phyloP scores from a whole-genome alignment of 2,329 filamentous ascomycete species.

The Purpureocillium takamizusanense region DNA sequence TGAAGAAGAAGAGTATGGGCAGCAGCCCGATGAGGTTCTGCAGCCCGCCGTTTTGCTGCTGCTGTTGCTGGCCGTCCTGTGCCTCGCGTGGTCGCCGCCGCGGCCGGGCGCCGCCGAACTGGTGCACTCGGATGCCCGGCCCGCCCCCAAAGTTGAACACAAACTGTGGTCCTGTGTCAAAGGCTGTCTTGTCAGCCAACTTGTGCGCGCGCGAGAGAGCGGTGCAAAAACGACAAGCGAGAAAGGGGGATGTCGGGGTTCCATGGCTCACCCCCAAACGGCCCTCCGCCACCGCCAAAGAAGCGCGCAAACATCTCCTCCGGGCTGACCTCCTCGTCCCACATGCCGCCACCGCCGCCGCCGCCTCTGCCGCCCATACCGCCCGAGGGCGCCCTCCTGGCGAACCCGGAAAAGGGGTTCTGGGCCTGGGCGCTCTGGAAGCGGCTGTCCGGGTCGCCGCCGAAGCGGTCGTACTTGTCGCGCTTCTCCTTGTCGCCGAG shows the following conservation, averaged over 20 bases:
- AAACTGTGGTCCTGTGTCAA: constrained; percentile 77
- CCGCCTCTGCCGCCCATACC: constrained; percentile 38
- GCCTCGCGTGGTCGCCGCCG: constrained; percentile 65
- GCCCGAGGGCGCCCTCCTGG: constrained; percentile 30
- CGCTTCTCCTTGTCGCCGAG: constrained; percentile 85
- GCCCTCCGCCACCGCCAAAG: constrained; percentile 69
- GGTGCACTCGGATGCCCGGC: constrained; percentile 86
- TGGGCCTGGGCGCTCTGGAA: constrained; percentile 58
- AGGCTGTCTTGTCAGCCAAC: constrained; percentile 35
- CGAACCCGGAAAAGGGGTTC: constrained; percentile 58
- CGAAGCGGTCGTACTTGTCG: constrained; percentile 77
- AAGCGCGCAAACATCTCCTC: constrained; percentile 97
- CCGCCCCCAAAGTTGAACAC: constrained; percentile 93
- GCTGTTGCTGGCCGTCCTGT: constrained; percentile 40
- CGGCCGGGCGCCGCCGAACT: constrained; percentile 77
- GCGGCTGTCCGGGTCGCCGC: constrained; percentile 83
- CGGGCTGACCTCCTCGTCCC: constrained; percentile 86
- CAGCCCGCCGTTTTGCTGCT: constrained; percentile 36
- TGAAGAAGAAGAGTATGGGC: constrained; percentile 80
- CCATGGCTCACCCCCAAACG: constrained; percentile 32
- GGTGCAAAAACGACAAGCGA: too few relatives aligned
- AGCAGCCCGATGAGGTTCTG: constrained; percentile 65
- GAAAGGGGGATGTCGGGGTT: too few relatives aligned
- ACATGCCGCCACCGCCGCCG: constrained; percentile 50
- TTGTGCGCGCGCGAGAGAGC: too few relatives aligned